A percentile compares a stretch with the other conserved stretches of the same genome.
Evolutionary conservation across 352 stramenopile genomes (phyloP).

Genomic region (Phytopythium chamaehyphon): DNA sequence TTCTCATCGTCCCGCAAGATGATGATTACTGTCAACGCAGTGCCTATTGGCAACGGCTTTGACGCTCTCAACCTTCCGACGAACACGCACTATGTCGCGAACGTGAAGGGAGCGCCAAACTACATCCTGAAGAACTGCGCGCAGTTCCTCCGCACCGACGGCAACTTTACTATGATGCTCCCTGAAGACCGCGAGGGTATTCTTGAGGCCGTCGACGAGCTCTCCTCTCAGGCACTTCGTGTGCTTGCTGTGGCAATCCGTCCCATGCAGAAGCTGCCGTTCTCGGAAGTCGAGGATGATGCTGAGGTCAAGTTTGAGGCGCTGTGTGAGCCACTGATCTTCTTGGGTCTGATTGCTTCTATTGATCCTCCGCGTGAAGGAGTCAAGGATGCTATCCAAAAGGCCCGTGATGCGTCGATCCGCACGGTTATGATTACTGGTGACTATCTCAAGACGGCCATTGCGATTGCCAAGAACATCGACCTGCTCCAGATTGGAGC

Average conservation of each 20-base stretch:
- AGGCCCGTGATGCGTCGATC: slow-evolving; percentile 45
- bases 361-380: slow-evolving; percentile 68
- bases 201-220: slow-evolving; percentile 45
- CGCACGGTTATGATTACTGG: slow-evolving; percentile 92
- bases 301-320: slow-evolving; percentile 53
- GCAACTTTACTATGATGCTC: slow-evolving; percentile 33
- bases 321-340: slow-evolving; percentile 76
- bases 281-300: slow-evolving; percentile 42
- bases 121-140: slow-evolving; percentile 61
- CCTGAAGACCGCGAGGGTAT: slow-evolving; percentile 29
- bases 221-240: slow-evolving; percentile 69
- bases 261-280: slow-evolving; percentile 38
- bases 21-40: slow-evolving; percentile 84
- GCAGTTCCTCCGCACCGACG: slow-evolving; percentile 39
- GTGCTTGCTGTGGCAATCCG: slow-evolving; percentile 90
- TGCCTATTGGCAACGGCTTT: slow-evolving; percentile 25
- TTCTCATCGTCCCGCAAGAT: slow-evolving; percentile 94
- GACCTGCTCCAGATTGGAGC: slow-evolving; percentile 68
- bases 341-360: slow-evolving; percentile 92
- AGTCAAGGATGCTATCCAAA: slow-evolving; percentile 57
- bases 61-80: slow-evolving; percentile 35
- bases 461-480: slow-evolving; percentile 91
- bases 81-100: slow-evolving; percentile 40
- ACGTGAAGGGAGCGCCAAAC: slow-evolving; percentile 69
- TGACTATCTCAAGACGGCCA: slow-evolving; percentile 93